phyloP scores from a whole-genome alignment of 805 yeast species.

The Yamadazyma paraphyllophila region DNA sequence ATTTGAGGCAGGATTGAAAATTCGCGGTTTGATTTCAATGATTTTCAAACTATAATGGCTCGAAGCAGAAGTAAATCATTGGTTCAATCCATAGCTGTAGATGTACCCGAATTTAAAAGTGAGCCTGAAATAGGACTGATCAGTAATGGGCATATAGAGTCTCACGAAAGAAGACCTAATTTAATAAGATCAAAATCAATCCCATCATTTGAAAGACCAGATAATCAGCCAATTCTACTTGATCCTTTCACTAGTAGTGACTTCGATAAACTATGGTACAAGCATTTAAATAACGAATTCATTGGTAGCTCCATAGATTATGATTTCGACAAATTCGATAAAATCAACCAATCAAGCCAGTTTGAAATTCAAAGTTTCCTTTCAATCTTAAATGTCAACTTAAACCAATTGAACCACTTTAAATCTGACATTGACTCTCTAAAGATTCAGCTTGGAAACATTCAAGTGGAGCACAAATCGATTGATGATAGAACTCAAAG shows the following conservation, averaged over 20 bases:
- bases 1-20: not conserved
- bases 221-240: not conserved
- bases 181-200: slow-evolving; percentile 15
- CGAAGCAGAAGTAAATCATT: slow-evolving; percentile 59
- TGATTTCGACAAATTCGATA: slow-evolving; percentile 12
- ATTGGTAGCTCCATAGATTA: slow-evolving; percentile 10
- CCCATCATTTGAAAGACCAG: slow-evolving; percentile 1
- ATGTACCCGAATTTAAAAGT: slow-evolving; percentile 33
- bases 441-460: slow-evolving; percentile 42
- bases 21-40: not conserved
- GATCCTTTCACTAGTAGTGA: slow-evolving; percentile 7
- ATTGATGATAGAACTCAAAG: slow-evolving; percentile 62
- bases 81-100: slow-evolving; percentile 59
- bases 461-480: slow-evolving; percentile 52
- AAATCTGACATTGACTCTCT: slow-evolving; percentile 46
- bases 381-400: slow-evolving; percentile 28
- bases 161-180: not conserved
- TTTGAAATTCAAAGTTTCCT: slow-evolving; percentile 31
- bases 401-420: slow-evolving; percentile 29
- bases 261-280: not conserved
- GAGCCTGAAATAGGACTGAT: not conserved
- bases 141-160: not conserved
- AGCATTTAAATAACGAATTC: slow-evolving; percentile 5
- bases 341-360: slow-evolving; percentile 2
- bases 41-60: slow-evolving; percentile 22